Conservation (phyloP, 768 basidiomycete species). For the Pluteus cervinus region DNA sequence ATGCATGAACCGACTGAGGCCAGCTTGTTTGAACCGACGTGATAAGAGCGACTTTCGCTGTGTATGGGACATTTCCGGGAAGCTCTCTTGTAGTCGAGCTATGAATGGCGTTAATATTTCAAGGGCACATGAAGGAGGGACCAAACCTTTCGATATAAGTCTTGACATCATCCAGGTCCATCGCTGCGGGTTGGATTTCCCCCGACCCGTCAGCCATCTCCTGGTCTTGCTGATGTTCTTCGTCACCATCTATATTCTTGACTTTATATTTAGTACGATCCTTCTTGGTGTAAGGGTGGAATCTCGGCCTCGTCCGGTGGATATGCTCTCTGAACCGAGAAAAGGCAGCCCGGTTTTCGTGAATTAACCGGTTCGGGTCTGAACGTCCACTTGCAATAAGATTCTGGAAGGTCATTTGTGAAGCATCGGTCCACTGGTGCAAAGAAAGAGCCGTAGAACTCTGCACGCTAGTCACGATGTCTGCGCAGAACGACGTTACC, state of each 20-base stretch:
- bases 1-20: constrained; percentile 14
- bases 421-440: constrained; percentile 23
- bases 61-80: constrained; percentile 31
- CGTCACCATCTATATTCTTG: not conserved
- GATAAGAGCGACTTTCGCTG: constrained; percentile 28
- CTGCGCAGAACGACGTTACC: too few species aligned
- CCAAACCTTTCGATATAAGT: constrained; percentile 24
- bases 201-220: too few species aligned
- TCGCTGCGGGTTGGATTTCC: too few species aligned
- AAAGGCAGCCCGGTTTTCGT: constrained; percentile 18
- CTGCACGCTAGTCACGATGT: too few species aligned
- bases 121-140: not conserved
- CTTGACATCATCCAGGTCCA: constrained; percentile 26
- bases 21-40: constrained; percentile 23
- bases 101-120: not conserved
- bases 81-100: constrained; percentile 33
- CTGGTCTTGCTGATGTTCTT: not conserved
- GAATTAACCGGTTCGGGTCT: constrained; percentile 19
- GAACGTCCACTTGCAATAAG: too few species aligned
- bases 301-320: constrained; percentile 16
- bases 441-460: constrained; percentile 29
- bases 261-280: constrained; percentile 6
- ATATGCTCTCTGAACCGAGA: constrained; percentile 25
- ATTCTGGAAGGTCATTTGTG: too few species aligned
- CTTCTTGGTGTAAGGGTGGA: constrained; percentile 24